Evolutionary conservation across 208 protist species (phyloP), one percentile per base, ranked within the genome.

Genomic region (Perkinsela sp.): DNA sequence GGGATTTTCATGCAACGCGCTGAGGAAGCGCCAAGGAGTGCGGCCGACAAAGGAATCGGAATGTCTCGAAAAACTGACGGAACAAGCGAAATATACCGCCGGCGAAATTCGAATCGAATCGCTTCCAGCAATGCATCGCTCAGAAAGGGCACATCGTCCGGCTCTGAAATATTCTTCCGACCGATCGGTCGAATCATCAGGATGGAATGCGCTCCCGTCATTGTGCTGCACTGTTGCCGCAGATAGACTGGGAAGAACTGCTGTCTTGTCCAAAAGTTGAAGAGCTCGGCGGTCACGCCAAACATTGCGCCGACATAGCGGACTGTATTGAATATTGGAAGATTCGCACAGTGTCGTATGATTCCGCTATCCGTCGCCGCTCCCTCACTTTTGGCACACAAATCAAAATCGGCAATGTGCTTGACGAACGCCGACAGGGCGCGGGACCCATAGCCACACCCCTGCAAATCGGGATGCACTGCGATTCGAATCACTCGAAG

Each of bases 171-270:
- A n/a, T n/a, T n/a, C n/a, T n/a, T n/a, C n/a, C n/a, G n/a, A n/a
- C 78, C 85, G 68, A 90, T 77, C 1, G 83, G 77, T 28, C 73
- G 76, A 31, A 99, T 73, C 93, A 99, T 98, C 48, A 99, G 95
- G 68, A 89, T 95, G 48, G 96, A 95, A 79, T 99, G 92, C 83
- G 99, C 97, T 1, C 96, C 96, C 13, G 97, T 99, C 28, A 98
- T 76, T 68, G 98, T 95, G 74, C 97, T 97, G 15, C 81, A 66
- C 6, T 76, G 79, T 71, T 93, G 87, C 1, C 93, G 82, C 65
- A 96, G 71, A 76, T 96, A 95, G 6, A 96, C 74, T 0, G 90
- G 80, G 31, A 77, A 65, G 69, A 89, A 96, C 16, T 80, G 84
- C 40, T 69, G 70, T 31, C 84, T 79, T 67, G 85, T 89, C 95